Percentiles rank a stretch among this genome's conserved stretches.
phyloP scores from a whole-genome alignment of 192 early-diverging fungal genomes.

The Coemansia sp. region DNA sequence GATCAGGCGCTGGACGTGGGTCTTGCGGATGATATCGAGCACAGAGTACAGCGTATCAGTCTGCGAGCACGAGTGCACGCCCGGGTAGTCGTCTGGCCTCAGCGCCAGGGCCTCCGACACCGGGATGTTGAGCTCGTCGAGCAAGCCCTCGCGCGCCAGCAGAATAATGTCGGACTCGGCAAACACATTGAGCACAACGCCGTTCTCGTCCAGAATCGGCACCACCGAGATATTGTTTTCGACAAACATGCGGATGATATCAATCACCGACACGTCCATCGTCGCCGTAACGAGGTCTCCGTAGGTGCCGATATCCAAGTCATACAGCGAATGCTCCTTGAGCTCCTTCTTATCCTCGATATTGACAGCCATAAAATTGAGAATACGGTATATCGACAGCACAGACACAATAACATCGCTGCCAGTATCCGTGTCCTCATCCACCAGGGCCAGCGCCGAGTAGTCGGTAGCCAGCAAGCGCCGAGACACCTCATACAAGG shows the following conservation, averaged over 20 bases:
- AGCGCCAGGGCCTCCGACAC: conserved; percentile 81
- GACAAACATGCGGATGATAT: conserved; percentile 91
- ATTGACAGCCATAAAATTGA: conserved; percentile 85
- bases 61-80: conserved; percentile 88
- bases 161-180: conserved; percentile 97
- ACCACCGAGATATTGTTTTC: conserved; percentile 86
- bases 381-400: conserved; percentile 83
- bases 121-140: conserved; percentile 76
- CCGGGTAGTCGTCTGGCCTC: conserved; percentile 87
- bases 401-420: conserved; percentile 89
- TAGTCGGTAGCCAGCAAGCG: conserved; percentile 78
- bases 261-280: conserved; percentile 78
- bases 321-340: conserved; percentile 64
- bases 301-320: conserved; percentile 87
- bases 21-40: conserved; percentile 83
- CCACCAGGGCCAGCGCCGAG: conserved; percentile 87
- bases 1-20: conserved; percentile 86
- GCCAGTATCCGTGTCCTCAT: conserved; percentile 69
- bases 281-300: conserved; percentile 76
- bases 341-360: conserved; percentile 65
- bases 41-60: conserved; percentile 85
- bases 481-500: conserved; percentile 82
- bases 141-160: conserved; percentile 54
- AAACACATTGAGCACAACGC: conserved; percentile 88
- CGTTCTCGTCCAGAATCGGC: conserved; percentile 87